A percentile compares a stretch with the other conserved stretches of the same genome.
Conservation (phyloP, 768 basidiomycete species). For the Suillus decipiens region DNA sequence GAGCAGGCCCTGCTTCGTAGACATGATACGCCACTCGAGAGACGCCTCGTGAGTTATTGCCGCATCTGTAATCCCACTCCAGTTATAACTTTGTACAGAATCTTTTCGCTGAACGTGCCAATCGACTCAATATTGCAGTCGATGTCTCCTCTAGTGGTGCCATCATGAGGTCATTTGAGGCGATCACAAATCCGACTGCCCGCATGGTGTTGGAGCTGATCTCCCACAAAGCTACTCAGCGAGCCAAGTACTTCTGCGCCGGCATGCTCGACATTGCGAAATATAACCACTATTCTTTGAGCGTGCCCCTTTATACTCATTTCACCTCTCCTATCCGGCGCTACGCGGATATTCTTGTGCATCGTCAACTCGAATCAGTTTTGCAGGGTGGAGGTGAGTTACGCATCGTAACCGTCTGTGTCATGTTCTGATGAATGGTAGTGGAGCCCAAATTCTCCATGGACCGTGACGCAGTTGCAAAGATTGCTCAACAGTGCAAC, state of each 20-base stretch:
- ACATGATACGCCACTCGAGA: conserved; percentile 90
- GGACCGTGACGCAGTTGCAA: conserved; percentile 97
- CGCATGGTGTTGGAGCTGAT: conserved; percentile 81
- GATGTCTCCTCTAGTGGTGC: conserved; percentile 78
- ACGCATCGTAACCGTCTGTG: background rate
- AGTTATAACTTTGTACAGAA: conserved; percentile 45
- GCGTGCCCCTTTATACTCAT: conserved; percentile 88
- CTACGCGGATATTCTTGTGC: conserved; percentile 92
- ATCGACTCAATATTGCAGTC: conserved; percentile 79
- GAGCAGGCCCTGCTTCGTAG: conserved; percentile 97
- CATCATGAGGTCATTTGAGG: conserved; percentile 83
- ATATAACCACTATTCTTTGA: conserved; percentile 92
- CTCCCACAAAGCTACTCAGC: conserved; percentile 88
- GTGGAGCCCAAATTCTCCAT: conserved; percentile 91
- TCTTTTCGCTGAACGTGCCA: conserved; percentile 77
- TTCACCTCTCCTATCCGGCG: conserved; percentile 93
- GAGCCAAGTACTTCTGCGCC: conserved; percentile 97
- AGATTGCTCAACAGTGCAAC: conserved; percentile 97
- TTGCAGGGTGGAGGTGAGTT: conserved; percentile 67
- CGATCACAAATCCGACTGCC: conserved; percentile 70
- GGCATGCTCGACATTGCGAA: conserved; percentile 99
- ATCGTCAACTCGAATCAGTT: conserved; percentile 93
- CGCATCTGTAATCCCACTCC: conserved; percentile 14
- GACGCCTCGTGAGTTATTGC: conserved; percentile 68
- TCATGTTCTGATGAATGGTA: conserved; percentile 21